A percentile compares a stretch with the other conserved stretches of the same genome.
Conservation (phyloP, 106 monocot species). For the Allium sativum region DNA sequence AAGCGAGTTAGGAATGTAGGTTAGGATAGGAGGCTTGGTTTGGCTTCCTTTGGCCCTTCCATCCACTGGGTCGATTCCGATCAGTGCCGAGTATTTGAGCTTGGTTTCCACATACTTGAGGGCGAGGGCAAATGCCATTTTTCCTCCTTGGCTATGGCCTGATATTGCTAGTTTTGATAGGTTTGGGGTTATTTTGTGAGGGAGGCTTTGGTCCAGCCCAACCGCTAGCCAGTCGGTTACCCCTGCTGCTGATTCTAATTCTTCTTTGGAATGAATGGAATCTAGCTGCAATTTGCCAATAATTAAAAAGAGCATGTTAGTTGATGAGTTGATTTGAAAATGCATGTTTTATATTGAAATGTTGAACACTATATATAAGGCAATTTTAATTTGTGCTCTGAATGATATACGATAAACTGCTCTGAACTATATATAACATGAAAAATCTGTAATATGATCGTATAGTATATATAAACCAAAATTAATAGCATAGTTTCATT, state of each 20-base stretch:
- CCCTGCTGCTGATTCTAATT: conserved; percentile 40
- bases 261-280: conserved; percentile 29
- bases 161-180: conserved; percentile 32
- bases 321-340: not conserved
- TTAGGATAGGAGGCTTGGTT: conserved; percentile 61
- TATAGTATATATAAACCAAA: too few relatives aligned
- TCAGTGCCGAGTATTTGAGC: conserved; percentile 43
- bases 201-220: conserved; percentile 27
- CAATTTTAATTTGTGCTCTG: not conserved
- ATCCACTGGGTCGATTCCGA: conserved; percentile 79
- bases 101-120: conserved; percentile 19
- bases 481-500: not conserved
- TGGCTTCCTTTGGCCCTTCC: conserved; percentile 61
- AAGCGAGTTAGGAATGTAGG: conserved; percentile 42
- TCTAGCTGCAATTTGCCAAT: conserved; percentile 35
- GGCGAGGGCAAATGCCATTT: conserved; percentile 64
- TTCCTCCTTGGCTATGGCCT: conserved; percentile 84
- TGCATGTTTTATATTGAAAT: not conserved
- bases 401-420: not conserved
- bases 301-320: not conserved
- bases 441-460: not conserved
- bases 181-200: conserved; percentile 19
- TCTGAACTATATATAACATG: not conserved
- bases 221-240: conserved; percentile 41
- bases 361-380: not conserved